Evolutionary conservation across 2,329 filamentous ascomycete species (phyloP), one percentile per base, ranked within the genome.

Genomic region (Phyllosticta ampelicida): DNA sequence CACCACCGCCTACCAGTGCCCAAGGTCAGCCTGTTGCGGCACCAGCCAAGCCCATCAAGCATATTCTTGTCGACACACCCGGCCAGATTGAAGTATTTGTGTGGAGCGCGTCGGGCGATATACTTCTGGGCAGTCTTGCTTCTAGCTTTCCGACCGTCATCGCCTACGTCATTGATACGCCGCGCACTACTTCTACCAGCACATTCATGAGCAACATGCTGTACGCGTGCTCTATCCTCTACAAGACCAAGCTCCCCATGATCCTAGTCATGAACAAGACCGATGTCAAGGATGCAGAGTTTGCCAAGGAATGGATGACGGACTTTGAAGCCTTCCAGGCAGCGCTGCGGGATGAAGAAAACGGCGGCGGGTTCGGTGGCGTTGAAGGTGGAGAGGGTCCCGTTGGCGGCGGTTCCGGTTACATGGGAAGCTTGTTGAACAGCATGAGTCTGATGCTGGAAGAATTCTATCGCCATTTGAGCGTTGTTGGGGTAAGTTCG

Each of bases 141-240:
- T 94, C 89, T 3, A 90, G 88, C 0, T 97, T 99, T 70, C 94
- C 95, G 0, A 99, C 95, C 0, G 90, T 99, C 48, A 90, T 99
- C 65, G 94, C 94, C 59, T 99, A 97, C 74, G 83, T 99, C 60
- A 96, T 99, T 72, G 94, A 99, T 73, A 99, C 94, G 1, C 94
- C 95, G 3, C 85, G 94, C 56, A 95, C 91, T 13, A 85, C 87
- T 36, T 95, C 90, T 48, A 97, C 94, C 0, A 91, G 87, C 62
- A 99, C 94, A 0, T 99, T 99, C 74, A 99, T 99, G 94, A 95
- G 89, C 71, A 99, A 99, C 75, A 99, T 99, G 94, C 85, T 99
- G 50, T 99, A 99, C 73, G 94, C 94, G 20, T 97, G 94, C 79
- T 95, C 89, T 61, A 99, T 99, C 63, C 82, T 99, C 16, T 99